phyloP scores from a whole-genome alignment of 192 early-diverging fungal species.

The Coemansia sp. region DNA sequence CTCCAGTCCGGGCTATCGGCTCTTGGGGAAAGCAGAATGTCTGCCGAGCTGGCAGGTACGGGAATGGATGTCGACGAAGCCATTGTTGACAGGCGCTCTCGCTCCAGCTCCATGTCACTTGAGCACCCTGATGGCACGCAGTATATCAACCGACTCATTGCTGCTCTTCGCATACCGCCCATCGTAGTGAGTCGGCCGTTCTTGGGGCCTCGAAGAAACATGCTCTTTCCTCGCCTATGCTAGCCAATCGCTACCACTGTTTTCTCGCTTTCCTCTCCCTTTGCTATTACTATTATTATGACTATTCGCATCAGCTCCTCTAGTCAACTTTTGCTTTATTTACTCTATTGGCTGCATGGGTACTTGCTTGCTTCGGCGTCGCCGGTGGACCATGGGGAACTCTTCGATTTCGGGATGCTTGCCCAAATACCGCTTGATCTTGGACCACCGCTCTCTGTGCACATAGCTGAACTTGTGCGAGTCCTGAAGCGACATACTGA shows the following conservation, averaged over 20 bases:
- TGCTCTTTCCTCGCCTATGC: constrained; percentile 39
- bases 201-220: constrained; percentile 30
- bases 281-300: not conserved
- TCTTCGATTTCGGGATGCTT: constrained; percentile 42
- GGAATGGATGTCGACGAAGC: constrained; percentile 43
- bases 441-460: constrained; percentile 37
- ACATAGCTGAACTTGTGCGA: constrained; percentile 40
- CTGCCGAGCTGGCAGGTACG: not conserved
- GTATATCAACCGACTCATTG: constrained; percentile 32
- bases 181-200: constrained; percentile 46
- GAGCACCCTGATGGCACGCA: constrained; percentile 13
- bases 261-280: constrained; percentile 4
- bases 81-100: constrained; percentile 23
- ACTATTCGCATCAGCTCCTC: not conserved
- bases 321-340: too few species aligned
- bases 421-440: constrained; percentile 43
- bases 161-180: constrained; percentile 34
- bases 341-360: constrained; percentile 2
- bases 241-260: constrained; percentile 2
- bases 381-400: constrained; percentile 8
- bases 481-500: constrained; percentile 43
- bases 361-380: not conserved
- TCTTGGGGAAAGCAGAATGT: not conserved
- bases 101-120: constrained; percentile 23
- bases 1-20: not conserved